Evolutionary conservation across 768 basidiomycete species (phyloP).

Genomic region (Xerocomus potaroensis): DNA sequence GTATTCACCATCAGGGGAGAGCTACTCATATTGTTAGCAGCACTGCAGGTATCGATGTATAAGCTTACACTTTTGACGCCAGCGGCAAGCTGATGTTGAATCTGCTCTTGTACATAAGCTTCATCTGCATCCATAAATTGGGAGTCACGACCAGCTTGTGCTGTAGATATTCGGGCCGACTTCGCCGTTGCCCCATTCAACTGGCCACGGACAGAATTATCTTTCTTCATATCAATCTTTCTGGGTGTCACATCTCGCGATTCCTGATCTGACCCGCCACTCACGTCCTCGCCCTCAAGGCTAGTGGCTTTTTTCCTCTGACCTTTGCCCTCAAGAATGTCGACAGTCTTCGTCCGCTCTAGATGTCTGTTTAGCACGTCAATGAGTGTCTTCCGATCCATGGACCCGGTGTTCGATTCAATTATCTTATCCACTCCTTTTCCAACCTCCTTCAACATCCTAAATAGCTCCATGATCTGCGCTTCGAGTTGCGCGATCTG

Average conservation of each 20-base stretch:
- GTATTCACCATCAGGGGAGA: conserved; percentile 56
- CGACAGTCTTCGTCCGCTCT: conserved; percentile 79
- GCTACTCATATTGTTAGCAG: conserved; percentile 38
- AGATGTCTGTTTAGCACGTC: conserved; percentile 76
- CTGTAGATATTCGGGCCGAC: conserved; percentile 37
- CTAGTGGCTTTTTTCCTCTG: conserved; percentile 25
- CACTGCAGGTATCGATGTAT: neutral
- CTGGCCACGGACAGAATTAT: conserved; percentile 31
- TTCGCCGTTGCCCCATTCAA: conserved; percentile 21
- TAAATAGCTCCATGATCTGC: conserved; percentile 90
- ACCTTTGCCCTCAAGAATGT: conserved; percentile 75
- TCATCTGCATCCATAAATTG: conserved; percentile 92
- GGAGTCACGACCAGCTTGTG: conserved; percentile 55
- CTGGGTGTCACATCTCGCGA: conserved; percentile 57
- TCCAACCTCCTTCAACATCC: conserved; percentile 86
- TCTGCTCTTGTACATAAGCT: conserved; percentile 76
- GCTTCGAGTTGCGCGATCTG: conserved; percentile 84
- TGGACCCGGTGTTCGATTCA: conserved; percentile 51
- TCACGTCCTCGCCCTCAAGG: conserved; percentile 31
- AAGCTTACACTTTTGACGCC: conserved; percentile 64
- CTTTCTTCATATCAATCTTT: conserved; percentile 43
- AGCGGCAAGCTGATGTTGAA: conserved; percentile 77
- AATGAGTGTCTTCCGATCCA: conserved; percentile 81
- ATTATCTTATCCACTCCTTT: conserved; percentile 72
- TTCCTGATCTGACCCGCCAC: conserved; percentile 42